These are phyloP conservation scores for Candida sp. DNA, from an alignment of 1,139 yeast species.

Conservation along the genomic window DNA sequence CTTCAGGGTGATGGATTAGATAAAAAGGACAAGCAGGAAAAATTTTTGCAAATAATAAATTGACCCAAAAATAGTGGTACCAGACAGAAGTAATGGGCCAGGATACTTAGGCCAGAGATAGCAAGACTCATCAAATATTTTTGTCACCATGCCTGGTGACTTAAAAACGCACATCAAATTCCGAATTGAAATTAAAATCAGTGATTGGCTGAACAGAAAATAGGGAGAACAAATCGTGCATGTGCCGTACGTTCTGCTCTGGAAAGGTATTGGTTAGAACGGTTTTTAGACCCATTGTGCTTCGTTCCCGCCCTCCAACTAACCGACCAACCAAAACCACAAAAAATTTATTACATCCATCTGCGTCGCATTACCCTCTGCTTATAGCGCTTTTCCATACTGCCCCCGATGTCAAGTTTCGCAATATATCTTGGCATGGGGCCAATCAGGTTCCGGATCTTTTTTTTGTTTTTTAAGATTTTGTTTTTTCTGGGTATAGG, in stretches of 20 bases:
- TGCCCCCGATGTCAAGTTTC: too few species aligned
- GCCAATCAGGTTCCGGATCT: too few species aligned
- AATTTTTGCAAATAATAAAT: background rate
- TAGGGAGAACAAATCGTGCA: background rate
- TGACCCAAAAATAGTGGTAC: background rate
- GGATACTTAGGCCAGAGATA: background rate
- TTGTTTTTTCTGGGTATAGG: too few species aligned
- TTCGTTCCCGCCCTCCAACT: too few species aligned
- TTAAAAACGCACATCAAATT: background rate
- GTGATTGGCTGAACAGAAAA: constrained; percentile 4
- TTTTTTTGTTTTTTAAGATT: too few species aligned
- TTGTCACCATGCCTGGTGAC: background rate
- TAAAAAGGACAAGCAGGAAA: background rate
- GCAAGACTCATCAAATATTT: background rate
- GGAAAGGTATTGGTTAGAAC: background rate
- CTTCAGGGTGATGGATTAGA: background rate
- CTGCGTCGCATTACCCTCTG: too few species aligned
- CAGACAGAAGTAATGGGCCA: background rate
- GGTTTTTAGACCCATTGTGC: background rate
- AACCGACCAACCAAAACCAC: too few species aligned
- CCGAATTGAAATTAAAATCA: background rate
- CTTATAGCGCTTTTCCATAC: too few species aligned
- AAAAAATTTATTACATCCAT: too few species aligned
- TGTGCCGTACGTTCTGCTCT: background rate
- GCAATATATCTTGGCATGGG: too few species aligned